Base-by-base conservation (phyloP, 495 filamentous ascomycete genomes). In the Xylaria castorea region DNA sequence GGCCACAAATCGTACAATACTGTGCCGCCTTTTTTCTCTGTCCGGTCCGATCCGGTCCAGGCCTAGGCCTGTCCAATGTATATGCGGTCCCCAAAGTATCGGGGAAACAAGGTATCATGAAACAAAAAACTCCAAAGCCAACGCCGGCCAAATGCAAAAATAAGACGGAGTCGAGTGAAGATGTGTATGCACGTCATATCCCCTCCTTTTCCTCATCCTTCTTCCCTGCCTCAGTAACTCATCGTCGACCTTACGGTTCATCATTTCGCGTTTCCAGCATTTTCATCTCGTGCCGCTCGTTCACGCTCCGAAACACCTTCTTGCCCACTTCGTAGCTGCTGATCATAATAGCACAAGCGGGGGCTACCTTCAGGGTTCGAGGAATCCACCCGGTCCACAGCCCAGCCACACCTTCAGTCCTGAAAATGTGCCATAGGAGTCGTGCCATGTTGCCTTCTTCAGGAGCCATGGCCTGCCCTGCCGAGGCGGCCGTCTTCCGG, bases 291-390 rank as follows among this genome's bases (percentile, higher is more conserved):
- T 83, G 80, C 58, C 88, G 85, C 77, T 95, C 91, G 76, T 99
- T 98, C 68, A 93, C 90, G 27, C 88, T 88, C 70, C 88, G 83
- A 8, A 96, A 95, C 80, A 92, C 91, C 79, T 91, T 91, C 88
- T 99, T 99, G 14, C 97, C 94, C 30, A 98, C 87, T 81, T 99
- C 96, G 76, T 98, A 99, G 69, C 90, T 97, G 70, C 93, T 97
- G 73, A 99, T 99, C 96, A 99, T 99, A 76, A 99, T 98, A n/a
- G 97, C 96, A 82, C 96, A 98, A 18, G 95, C 94, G 1, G 96
- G 96, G 14, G 96, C 95, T 7, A 98, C 95, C 77, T 98, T 98
- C 58, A 99, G 83, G 73, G 94, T 97, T 46, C 96, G 86, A 0
- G 96, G 94, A 22, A 92, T 91, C 92, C 94, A 97, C 16, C 97